These are phyloP conservation scores for Candida ficus DNA, from an alignment of 805 yeast genomes.

Conservation along the genomic window DNA sequence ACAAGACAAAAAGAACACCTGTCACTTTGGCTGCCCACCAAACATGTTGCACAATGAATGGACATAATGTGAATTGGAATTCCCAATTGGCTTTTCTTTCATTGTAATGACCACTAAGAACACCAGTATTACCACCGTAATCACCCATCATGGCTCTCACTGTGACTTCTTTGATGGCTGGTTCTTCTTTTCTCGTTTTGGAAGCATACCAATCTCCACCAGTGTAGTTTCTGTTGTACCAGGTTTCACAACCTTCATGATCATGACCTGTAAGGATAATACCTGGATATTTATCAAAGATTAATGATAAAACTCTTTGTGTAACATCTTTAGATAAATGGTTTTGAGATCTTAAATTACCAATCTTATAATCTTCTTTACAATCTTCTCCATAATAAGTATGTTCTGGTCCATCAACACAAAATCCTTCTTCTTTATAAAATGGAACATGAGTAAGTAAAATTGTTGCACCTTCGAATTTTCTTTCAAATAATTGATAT, in stretches of 20 bases:
- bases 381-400: constrained; percentile 52
- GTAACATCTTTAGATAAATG: constrained; percentile 67
- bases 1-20: constrained; percentile 34
- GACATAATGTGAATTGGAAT: constrained; percentile 69
- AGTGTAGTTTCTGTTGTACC: constrained; percentile 44
- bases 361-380: constrained; percentile 61
- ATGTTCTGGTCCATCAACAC: constrained; percentile 81
- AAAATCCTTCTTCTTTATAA: constrained; percentile 74
- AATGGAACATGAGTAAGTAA: constrained; percentile 87
- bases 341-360: constrained; percentile 77
- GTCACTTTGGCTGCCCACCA: constrained; percentile 89
- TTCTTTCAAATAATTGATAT: constrained; percentile 45
- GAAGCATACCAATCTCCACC: constrained; percentile 56
- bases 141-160: constrained; percentile 97
- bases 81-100: constrained; percentile 43
- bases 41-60: constrained; percentile 80
- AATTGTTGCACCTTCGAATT: constrained; percentile 74
- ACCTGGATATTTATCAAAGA: constrained; percentile 71
- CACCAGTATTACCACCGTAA: constrained; percentile 82
- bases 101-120: constrained; percentile 70
- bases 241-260: constrained; percentile 85
- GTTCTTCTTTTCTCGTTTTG: constrained; percentile 30
- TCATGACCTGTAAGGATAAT: constrained; percentile 91
- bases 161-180: constrained; percentile 67
- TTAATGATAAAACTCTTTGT: constrained; percentile 61